phyloP scores from a whole-genome alignment of 805 yeast genomes.

The Sugiyamaella smithiae region DNA sequence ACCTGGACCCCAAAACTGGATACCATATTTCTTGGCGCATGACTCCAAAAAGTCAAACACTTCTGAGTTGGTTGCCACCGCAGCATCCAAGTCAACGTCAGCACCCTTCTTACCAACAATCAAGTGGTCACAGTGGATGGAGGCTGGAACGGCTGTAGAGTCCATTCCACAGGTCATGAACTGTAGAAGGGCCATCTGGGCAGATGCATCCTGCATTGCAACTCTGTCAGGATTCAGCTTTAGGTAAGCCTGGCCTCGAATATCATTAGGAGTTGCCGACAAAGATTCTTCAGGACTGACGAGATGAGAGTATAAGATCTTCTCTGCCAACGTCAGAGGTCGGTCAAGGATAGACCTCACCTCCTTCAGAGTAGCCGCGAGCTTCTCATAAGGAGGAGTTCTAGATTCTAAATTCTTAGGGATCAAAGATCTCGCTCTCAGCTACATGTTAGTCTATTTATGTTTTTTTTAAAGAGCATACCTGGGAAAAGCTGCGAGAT shows the following conservation, averaged over 20 bases:
- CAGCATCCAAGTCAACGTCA: conserved; percentile 70
- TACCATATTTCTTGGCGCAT: conserved; percentile 92
- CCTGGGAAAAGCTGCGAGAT: conserved; percentile 12
- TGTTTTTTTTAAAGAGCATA: neutral
- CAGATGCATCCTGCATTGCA: conserved; percentile 99
- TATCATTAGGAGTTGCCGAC: conserved; percentile 47
- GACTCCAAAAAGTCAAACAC: conserved; percentile 92
- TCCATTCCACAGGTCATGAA: conserved; percentile 96
- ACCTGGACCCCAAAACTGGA: conserved; percentile 99
- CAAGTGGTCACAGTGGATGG: conserved; percentile 97
- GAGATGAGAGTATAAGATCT: conserved; percentile 88
- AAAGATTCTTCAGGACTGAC: conserved; percentile 84
- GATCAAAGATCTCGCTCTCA: conserved; percentile 9
- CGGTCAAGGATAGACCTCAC: conserved; percentile 63
- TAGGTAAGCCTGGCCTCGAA: conserved; percentile 86
- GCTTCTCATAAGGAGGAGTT: conserved; percentile 84
- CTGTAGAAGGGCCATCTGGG: conserved; percentile 97
- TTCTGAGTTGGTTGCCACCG: conserved; percentile 85
- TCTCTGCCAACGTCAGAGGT: conserved; percentile 93
- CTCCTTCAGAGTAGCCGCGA: conserved; percentile 57
- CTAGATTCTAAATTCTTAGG: conserved; percentile 32
- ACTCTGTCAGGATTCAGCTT: conserved; percentile 96
- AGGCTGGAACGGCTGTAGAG: conserved; percentile 85
- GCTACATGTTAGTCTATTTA: no score
- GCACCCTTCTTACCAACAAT: conserved; percentile 97